Conservation (phyloP, 345 rosid species). For the Lepidium aucheri region DNA sequence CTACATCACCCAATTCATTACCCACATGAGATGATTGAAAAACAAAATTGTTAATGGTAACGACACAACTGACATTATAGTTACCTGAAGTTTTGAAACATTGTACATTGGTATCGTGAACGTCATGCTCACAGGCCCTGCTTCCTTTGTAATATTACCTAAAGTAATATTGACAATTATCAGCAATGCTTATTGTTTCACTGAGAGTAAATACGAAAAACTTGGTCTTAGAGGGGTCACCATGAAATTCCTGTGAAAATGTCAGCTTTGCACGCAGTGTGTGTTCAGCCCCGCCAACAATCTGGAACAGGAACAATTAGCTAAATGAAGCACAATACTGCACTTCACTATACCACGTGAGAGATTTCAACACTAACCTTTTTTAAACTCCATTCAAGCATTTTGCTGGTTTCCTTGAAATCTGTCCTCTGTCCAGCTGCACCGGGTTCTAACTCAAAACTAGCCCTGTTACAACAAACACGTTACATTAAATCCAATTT, state of each 20-base stretch:
- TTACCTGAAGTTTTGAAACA: slow-evolving; percentile 88
- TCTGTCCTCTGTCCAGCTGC: slow-evolving; percentile 84
- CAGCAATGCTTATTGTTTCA: neutral
- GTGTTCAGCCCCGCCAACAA: slow-evolving; percentile 89
- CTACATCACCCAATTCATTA: slow-evolving; percentile 33
- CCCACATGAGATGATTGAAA: neutral
- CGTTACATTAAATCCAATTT: neutral
- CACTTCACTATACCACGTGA: neutral
- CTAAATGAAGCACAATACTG: neutral
- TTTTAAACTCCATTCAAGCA: slow-evolving; percentile 87
- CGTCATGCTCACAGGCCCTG: slow-evolving; percentile 96
- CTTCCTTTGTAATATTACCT: slow-evolving; percentile 94
- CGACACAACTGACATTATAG: neutral
- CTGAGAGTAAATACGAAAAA: neutral
- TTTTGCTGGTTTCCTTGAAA: slow-evolving; percentile 80
- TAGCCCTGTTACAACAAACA: slow-evolving; percentile 44
- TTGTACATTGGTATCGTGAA: slow-evolving; percentile 97
- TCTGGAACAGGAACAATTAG: slow-evolving; percentile 34
- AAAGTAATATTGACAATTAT: slow-evolving; percentile 9
- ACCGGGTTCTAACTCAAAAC: slow-evolving; percentile 81
- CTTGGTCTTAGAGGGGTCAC: slow-evolving; percentile 28
- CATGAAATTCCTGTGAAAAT: slow-evolving; percentile 85
- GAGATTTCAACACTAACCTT: slow-evolving; percentile 42
- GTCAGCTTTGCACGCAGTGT: slow-evolving; percentile 90
- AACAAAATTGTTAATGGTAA: neutral